phyloP scores from a whole-genome alignment of 2,329 filamentous ascomycete genomes.

The Talaromyces sp. region DNA sequence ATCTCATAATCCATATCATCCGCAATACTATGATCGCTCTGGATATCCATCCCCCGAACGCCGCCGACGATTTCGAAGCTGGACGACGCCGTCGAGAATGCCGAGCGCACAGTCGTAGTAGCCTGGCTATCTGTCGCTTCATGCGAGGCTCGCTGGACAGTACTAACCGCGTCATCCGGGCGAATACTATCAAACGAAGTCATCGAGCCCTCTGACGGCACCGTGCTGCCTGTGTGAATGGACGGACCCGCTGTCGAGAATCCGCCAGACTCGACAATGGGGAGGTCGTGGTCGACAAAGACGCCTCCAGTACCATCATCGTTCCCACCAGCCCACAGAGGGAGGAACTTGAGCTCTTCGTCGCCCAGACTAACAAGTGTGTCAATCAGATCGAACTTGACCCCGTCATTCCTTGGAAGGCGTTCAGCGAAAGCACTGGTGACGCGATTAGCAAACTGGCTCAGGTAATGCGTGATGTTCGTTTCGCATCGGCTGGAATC shows the following conservation, averaged over 20 bases:
- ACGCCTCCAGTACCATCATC: slow-evolving; percentile 50
- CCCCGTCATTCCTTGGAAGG: neutral
- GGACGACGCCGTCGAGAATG: neutral
- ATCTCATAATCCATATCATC: neutral
- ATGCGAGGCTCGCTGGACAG: slow-evolving; percentile 32
- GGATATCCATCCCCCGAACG: neutral
- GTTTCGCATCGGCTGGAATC: neutral
- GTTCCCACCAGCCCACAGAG: slow-evolving; percentile 60
- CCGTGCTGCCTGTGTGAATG: slow-evolving; percentile 21
- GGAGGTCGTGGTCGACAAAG: slow-evolving; percentile 36
- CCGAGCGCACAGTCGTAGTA: slow-evolving; percentile 18
- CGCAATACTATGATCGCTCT: neutral
- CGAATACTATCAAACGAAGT: slow-evolving; percentile 23
- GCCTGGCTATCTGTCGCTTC: slow-evolving; percentile 27
- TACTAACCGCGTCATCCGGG: slow-evolving; percentile 25
- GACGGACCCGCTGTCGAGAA: slow-evolving; percentile 33
- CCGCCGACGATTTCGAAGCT: slow-evolving; percentile 5
- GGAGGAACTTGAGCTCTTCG: slow-evolving; percentile 59
- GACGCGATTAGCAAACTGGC: neutral
- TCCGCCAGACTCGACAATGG: slow-evolving; percentile 27
- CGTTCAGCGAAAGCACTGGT: neutral
- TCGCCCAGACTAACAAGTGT: slow-evolving; percentile 50
- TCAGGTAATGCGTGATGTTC: neutral
- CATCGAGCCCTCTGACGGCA: slow-evolving; percentile 16
- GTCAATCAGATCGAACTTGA: slow-evolving; percentile 26